These are phyloP conservation scores for Lentinus brumalis DNA, from an alignment of 768 basidiomycete species.

Conservation along the genomic window DNA sequence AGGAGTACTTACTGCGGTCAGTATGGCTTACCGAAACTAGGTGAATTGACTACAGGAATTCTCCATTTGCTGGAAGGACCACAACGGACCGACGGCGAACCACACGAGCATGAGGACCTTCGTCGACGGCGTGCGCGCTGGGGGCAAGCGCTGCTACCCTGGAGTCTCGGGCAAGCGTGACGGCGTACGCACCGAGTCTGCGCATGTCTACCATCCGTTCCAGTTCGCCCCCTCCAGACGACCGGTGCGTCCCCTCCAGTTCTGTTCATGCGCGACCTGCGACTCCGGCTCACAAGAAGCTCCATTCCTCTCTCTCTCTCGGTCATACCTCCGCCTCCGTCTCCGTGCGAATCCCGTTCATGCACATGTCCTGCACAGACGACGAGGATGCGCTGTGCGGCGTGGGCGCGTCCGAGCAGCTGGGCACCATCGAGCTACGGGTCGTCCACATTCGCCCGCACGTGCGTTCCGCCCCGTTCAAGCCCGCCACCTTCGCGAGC, in stretches of 20 bases:
- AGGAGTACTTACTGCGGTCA: not conserved
- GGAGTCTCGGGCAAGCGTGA: slow-evolving; percentile 1
- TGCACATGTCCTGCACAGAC: not conserved
- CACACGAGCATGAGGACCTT: not conserved
- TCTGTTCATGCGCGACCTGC: not conserved
- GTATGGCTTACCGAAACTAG: too few species aligned
- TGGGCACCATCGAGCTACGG: slow-evolving; percentile 13
- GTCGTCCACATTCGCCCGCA: slow-evolving; percentile 8
- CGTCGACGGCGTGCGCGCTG: slow-evolving; percentile 8
- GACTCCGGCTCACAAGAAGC: too few species aligned
- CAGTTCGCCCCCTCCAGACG: slow-evolving; percentile 9
- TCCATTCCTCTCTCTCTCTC: not conserved
- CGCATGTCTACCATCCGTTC: slow-evolving; percentile 6
- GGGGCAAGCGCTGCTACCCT: not conserved
- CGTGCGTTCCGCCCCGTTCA: not conserved
- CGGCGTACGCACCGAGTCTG: slow-evolving; percentile 1
- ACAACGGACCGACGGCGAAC: slow-evolving; percentile 1
- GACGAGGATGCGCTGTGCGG: slow-evolving; percentile 7
- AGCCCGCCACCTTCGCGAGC: not conserved
- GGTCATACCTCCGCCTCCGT: not conserved
- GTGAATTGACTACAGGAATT: slow-evolving; percentile 1
- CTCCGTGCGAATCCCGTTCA: not conserved
- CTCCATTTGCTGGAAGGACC: slow-evolving; percentile 9
- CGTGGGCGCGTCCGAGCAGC: not conserved
- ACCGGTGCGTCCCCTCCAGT: slow-evolving; percentile 5